A percentile compares a stretch with the other conserved stretches of the same genome.
Conservation (phyloP, 305 asterid species). For the Solanum chacoense region DNA sequence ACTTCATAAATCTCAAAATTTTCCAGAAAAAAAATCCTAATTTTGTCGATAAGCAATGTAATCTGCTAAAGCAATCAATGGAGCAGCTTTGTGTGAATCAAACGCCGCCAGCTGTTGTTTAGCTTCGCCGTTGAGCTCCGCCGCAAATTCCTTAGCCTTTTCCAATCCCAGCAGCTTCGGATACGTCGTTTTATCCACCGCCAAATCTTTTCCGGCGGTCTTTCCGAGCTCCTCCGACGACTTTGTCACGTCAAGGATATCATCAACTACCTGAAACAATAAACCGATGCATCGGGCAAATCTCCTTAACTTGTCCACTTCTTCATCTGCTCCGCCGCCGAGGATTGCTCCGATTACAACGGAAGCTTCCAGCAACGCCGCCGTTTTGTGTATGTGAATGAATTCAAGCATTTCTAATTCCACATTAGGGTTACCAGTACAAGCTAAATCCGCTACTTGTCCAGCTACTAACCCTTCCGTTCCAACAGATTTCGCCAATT, state of each 20-base stretch:
- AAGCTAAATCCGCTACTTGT: conserved; percentile 57
- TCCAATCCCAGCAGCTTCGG: conserved; percentile 66
- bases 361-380: conserved; percentile 55
- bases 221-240: conserved; percentile 67
- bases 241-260: conserved; percentile 65
- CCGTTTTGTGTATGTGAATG: conserved; percentile 74
- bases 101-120: conserved; percentile 44
- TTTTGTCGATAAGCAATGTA: conserved; percentile 61
- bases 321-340: conserved; percentile 48
- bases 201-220: conserved; percentile 75
- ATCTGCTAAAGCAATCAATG: conserved; percentile 58
- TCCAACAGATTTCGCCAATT: conserved; percentile 63
- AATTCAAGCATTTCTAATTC: conserved; percentile 52
- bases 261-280: conserved; percentile 78
- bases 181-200: conserved; percentile 56
- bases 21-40: background rate
- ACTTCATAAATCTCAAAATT: background rate
- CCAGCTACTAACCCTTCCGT: conserved; percentile 78
- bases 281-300: conserved; percentile 70
- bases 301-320: conserved; percentile 46
- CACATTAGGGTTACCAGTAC: conserved; percentile 39
- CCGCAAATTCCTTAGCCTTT: conserved; percentile 57
- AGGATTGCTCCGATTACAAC: conserved; percentile 68
- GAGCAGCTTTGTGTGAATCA: conserved; percentile 42
- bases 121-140: conserved; percentile 42